phyloP scores from a whole-genome alignment of 2,329 filamentous ascomycete species.

The Calonectria leucothoes region DNA sequence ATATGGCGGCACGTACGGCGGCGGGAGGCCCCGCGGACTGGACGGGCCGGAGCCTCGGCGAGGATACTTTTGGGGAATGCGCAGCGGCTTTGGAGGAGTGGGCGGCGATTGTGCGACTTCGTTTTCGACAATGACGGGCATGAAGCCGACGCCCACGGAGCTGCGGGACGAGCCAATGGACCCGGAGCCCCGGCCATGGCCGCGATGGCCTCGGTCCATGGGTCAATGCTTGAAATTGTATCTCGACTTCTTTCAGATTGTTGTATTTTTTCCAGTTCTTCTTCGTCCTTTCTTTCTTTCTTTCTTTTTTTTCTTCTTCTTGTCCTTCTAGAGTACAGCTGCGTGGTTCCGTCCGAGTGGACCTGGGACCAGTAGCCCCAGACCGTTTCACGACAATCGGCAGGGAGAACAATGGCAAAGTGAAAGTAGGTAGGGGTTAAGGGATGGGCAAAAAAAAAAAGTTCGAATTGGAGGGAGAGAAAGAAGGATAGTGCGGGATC shows the following conservation, averaged over 20 bases:
- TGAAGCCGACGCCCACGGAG: constrained; percentile 43
- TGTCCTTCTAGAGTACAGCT: neutral
- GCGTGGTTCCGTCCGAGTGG: neutral
- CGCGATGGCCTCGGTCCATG: constrained; percentile 36
- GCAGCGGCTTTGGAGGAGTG: constrained; percentile 31
- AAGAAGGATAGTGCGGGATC: neutral
- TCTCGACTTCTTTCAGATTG: neutral
- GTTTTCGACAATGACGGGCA: constrained; percentile 54
- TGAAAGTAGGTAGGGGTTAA: neutral
- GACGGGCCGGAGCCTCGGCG: constrained; percentile 13
- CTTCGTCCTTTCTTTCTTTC: neutral
- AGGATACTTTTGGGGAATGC: constrained; percentile 45
- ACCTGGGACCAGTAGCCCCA: neutral
- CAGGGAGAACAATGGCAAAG: neutral
- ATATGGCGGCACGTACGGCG: constrained; percentile 39
- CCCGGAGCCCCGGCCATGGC: constrained; percentile 24
- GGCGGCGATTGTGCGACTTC: constrained; percentile 36
- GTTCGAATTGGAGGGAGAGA: neutral
- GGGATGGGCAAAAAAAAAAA: neutral
- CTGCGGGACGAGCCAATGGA: constrained; percentile 39
- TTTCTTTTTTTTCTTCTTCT: neutral
- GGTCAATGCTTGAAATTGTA: neutral
- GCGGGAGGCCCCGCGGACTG: constrained; percentile 34
- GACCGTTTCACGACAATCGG: neutral
- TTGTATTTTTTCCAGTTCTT: neutral